phyloP scores from a whole-genome alignment of 2,329 filamentous ascomycete species.

The Fusarium torreyae region DNA sequence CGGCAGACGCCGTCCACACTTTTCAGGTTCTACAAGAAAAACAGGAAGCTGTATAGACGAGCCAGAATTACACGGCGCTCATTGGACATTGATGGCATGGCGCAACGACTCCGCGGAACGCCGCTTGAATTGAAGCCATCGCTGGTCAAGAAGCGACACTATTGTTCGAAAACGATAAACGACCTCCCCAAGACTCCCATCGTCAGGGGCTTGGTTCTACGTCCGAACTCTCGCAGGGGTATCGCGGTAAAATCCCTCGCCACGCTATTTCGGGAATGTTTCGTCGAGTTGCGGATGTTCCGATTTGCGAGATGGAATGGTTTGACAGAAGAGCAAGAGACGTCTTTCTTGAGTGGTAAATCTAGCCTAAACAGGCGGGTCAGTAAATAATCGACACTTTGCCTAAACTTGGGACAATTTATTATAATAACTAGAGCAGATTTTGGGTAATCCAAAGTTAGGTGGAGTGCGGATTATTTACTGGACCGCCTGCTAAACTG shows the following conservation, averaged over 20 bases:
- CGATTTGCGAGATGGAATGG: conserved; percentile 15
- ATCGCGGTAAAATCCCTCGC: conserved; percentile 21
- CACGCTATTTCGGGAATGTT: conserved; percentile 30
- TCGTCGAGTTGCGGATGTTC: conserved; percentile 23
- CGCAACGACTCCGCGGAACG: conserved; percentile 15
- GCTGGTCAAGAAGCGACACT: not conserved
- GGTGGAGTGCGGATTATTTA: too few relatives aligned
- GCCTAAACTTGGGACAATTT: too few relatives aligned
- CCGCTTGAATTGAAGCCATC: conserved; percentile 25
- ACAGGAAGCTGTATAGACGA: not conserved
- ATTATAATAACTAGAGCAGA: too few relatives aligned
- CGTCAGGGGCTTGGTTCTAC: conserved; percentile 29
- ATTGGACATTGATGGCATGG: not conserved
- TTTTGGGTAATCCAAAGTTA: too few relatives aligned
- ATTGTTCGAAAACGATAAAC: not conserved
- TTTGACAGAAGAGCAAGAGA: not conserved
- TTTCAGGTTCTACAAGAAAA: conserved; percentile 6
- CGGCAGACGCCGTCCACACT: not conserved
- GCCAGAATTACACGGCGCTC: not conserved
- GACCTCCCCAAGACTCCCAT: conserved; percentile 25
- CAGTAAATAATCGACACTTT: too few relatives aligned
- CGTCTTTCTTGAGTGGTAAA: conserved; percentile 8
- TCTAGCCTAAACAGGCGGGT: too few relatives aligned
- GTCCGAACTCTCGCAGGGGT: conserved; percentile 10
- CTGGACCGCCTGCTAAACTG: too few relatives aligned